Percentiles rank a stretch among this genome's conserved stretches.
phyloP scores from a whole-genome alignment of 2,329 filamentous ascomycete genomes.

The Colletotrichum viniferum region DNA sequence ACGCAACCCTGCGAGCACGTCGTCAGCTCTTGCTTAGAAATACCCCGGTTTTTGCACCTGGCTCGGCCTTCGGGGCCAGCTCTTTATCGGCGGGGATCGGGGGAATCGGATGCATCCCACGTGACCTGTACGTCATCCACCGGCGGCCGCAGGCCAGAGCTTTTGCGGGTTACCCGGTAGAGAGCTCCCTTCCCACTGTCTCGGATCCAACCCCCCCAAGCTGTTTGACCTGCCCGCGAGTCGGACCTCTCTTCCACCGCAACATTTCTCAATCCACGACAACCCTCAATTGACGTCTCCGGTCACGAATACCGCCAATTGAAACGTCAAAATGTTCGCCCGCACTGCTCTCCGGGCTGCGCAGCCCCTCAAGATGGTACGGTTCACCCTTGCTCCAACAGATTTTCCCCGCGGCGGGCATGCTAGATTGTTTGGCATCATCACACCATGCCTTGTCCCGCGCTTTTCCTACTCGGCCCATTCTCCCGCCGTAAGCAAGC shows the following conservation, averaged over 20 bases:
- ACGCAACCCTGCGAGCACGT: neutral
- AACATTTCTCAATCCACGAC: neutral
- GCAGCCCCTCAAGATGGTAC: slow-evolving; percentile 70
- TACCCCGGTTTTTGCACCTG: neutral
- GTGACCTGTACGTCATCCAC: slow-evolving; percentile 22
- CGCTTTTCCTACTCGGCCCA: neutral
- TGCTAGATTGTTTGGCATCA: neutral
- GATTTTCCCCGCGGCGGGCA: neutral
- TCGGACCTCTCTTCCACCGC: neutral
- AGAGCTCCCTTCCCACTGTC: slow-evolving; percentile 5
- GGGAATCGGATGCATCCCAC: neutral
- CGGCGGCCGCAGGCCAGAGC: neutral
- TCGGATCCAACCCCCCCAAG: slow-evolving; percentile 1
- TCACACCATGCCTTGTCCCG: neutral
- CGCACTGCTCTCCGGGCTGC: slow-evolving; percentile 67
- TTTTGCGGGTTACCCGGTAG: neutral
- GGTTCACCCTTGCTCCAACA: slow-evolving; percentile 24
- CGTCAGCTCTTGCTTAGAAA: neutral
- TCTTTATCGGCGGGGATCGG: neutral
- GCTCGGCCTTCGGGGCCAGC: neutral
- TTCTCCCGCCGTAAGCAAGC: neutral
- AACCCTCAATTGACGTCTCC: slow-evolving; percentile 13
- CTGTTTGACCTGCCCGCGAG: neutral
- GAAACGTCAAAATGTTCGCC: slow-evolving; percentile 61
- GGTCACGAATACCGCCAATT: slow-evolving; percentile 29